Evolutionary conservation across 495 filamentous ascomycete genomes (phyloP).

Genomic region (Cercophora newfieldiana): DNA sequence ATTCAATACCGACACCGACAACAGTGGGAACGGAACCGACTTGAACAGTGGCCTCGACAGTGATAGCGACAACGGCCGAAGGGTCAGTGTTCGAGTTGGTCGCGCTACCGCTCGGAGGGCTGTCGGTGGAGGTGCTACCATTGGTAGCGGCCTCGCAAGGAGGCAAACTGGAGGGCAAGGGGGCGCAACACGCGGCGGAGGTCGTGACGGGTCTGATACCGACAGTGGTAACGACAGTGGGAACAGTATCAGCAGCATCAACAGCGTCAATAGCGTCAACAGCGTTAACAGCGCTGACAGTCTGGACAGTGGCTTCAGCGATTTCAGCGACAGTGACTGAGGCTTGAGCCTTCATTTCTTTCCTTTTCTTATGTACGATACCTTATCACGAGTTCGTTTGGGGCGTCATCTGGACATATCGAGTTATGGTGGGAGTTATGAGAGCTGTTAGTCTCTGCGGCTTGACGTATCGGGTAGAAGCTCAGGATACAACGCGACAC

Average conservation of each 20-base stretch:
- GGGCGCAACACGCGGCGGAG: not conserved
- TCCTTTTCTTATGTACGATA: not conserved
- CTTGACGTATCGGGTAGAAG: no score
- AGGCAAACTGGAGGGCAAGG: not conserved
- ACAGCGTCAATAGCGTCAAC: no score
- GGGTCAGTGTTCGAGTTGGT: not conserved
- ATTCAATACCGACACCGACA: not conserved
- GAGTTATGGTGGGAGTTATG: no score
- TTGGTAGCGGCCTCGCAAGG: not conserved
- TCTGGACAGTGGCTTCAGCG: no score
- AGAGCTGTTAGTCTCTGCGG: no score
- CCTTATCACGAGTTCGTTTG: no score
- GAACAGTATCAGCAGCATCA: no score
- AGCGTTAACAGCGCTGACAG: no score
- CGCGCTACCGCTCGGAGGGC: not conserved
- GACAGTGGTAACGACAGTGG: not conserved
- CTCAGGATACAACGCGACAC: no score
- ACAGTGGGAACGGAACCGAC: not conserved
- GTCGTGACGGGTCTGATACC: not conserved
- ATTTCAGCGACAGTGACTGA: not conserved
- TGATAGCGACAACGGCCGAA: not conserved
- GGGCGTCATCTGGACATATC: no score
- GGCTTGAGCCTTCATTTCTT: not conserved
- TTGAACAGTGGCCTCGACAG: not conserved
- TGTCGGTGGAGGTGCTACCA: not conserved